Evolutionary conservation across 2,329 filamentous ascomycete genomes (phyloP), one percentile per base, ranked within the genome.

Genomic region (Fusarium drepaniforme): DNA sequence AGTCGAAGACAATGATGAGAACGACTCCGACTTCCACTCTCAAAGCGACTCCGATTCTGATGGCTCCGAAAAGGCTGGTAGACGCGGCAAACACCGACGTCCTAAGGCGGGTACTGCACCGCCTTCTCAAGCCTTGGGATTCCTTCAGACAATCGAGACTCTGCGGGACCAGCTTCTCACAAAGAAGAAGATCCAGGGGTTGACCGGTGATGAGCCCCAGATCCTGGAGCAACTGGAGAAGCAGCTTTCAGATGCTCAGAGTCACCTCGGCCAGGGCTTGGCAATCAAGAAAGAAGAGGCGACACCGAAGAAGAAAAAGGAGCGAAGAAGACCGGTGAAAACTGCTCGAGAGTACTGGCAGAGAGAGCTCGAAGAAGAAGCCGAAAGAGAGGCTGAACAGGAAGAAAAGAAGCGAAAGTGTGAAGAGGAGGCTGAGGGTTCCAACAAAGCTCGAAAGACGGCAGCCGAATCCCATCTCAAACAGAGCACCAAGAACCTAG

Each of bases 371-470:
- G 12, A 33, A 13, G 6, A 66, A 15, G 67, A 70, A 12, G 44
- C 25, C 18, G 13, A 44, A 16, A 51, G 46, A 25, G 66, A 69
- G 5, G 62, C 46, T 16, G 16, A 49, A 40, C 12, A 58, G 1
- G 59, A 58, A 16, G 58, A 59, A 0, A 59, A 13, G 13, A 74
- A 75, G 18, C 49, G 73, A 5, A 74, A 67, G 37, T 25, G 12
- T 1, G 49, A 25, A 0, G 46, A 37, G 0, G 46, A 57, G 5
- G 23, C 13, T 1, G 23, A 40, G 25, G 18, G 1, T 3, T 0
- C 59, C 1, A 67, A 58, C 5, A 73, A 64, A 25, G 11, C 16
- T 2, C 68, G 33, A 8, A 74, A 63, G 8, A 67, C 37, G 7
- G 3, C 3, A 2, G 12, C 8, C 3, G 30, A 42, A 42, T 40